Evolutionary conservation across 169 alveolate species (phyloP).

Genomic region (Plasmodium chabaudi): DNA sequence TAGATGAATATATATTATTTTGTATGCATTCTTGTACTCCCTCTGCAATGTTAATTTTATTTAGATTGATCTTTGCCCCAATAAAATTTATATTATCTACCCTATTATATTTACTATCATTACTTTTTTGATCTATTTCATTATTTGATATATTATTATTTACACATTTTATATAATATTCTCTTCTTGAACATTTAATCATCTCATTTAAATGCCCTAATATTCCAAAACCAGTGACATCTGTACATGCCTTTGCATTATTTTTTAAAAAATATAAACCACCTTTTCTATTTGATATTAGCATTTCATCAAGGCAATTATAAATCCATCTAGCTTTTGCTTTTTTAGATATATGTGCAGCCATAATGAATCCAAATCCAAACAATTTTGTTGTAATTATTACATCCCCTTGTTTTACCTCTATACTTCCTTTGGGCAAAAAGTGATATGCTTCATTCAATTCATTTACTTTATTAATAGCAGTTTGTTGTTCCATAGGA

Average conservation of each 20-base stretch:
- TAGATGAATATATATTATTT: constrained; percentile 74
- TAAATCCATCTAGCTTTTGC: constrained; percentile 77
- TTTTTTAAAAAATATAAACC: constrained; percentile 62
- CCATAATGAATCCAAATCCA: constrained; percentile 78
- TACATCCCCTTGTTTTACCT: constrained; percentile 52
- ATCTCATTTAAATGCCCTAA: constrained; percentile 75
- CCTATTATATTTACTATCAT: background rate
- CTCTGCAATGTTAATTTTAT: constrained; percentile 46
- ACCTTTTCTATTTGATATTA: constrained; percentile 68
- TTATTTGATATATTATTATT: background rate
- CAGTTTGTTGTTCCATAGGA: background rate
- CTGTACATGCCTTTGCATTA: constrained; percentile 75
- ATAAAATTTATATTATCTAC: constrained; percentile 9
- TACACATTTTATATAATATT: constrained; percentile 13
- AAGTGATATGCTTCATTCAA: constrained; percentile 33
- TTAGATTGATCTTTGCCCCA: constrained; percentile 71
- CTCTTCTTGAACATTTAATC: constrained; percentile 74
- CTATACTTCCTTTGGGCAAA: constrained; percentile 65
- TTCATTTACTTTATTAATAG: constrained; percentile 25
- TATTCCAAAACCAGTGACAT: constrained; percentile 76
- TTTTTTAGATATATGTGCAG: constrained; percentile 71
- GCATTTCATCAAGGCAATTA: constrained; percentile 75
- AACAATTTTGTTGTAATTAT: constrained; percentile 72
- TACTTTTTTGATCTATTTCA: background rate
- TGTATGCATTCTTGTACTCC: constrained; percentile 72